phyloP scores from a whole-genome alignment of 2,329 filamentous ascomycete species.

The Aspergillus fumigatiaffinis region DNA sequence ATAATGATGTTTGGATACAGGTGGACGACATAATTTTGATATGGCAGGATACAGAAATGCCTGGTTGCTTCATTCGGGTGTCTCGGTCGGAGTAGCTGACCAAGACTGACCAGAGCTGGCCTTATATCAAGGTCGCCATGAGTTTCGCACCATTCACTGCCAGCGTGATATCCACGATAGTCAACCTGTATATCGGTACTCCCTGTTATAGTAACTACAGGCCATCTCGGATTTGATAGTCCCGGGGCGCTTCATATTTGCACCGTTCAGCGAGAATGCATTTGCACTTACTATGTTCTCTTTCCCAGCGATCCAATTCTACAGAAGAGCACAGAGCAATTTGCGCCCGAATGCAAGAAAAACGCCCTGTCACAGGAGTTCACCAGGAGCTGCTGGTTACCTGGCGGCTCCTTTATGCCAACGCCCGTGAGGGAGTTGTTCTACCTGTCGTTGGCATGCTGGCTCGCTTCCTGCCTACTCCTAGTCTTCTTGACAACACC shows the following conservation, averaged over 20 bases:
- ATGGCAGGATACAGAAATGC: neutral
- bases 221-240: too few relatives aligned
- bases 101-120: neutral
- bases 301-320: neutral
- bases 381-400: slow-evolving; percentile 1
- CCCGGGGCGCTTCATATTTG: neutral
- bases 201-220: neutral
- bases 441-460: slow-evolving; percentile 2
- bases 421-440: slow-evolving; percentile 1
- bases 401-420: neutral
- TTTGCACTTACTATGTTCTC: neutral
- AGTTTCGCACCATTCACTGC: neutral
- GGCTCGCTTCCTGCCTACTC: slow-evolving; percentile 2
- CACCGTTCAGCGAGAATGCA: neutral
- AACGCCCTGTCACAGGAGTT: neutral
- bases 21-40: neutral
- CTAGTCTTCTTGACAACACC: neutral
- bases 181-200: neutral
- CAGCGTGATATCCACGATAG: neutral
- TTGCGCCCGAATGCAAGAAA: neutral
- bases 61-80: neutral
- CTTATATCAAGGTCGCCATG: neutral
- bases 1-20: neutral
- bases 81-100: neutral
- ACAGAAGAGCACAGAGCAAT: neutral